These are phyloP conservation scores for Tetrahymena borealis DNA, from an alignment of 73 alveolate species.

Conservation along the genomic window DNA sequence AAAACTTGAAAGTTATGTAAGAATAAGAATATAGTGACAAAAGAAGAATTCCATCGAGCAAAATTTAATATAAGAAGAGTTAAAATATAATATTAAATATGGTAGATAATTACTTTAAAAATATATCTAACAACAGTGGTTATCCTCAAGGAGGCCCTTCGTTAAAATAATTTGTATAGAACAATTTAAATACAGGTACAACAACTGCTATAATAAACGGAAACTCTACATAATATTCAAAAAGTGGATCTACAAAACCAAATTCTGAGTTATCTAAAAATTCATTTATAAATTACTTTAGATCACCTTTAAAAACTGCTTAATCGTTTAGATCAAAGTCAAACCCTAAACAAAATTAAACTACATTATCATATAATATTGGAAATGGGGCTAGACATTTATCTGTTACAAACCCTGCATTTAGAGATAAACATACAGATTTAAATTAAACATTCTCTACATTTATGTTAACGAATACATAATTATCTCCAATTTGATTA, in stretches of 20 bases:
- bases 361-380: not conserved
- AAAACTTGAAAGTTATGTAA: not conserved
- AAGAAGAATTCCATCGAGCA: not conserved
- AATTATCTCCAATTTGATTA: not conserved
- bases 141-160: not conserved
- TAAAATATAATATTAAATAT: not conserved
- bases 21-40: not conserved
- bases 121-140: not conserved
- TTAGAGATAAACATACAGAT: not conserved
- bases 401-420: not conserved
- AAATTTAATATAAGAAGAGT: not conserved
- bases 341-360: not conserved
- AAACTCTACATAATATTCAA: not conserved
- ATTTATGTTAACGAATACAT: not conserved
- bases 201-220: not conserved
- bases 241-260: not conserved
- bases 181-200: not conserved
- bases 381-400: not conserved
- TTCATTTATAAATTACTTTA: not conserved
- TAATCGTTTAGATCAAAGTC: not conserved
- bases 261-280: not conserved
- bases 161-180: not conserved
- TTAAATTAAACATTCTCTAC: not conserved
- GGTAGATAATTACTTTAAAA: not conserved
- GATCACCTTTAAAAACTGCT: not conserved